Evolutionary conservation across 805 yeast genomes (phyloP).

Genomic region (Helenozyma baotianmanensis): DNA sequence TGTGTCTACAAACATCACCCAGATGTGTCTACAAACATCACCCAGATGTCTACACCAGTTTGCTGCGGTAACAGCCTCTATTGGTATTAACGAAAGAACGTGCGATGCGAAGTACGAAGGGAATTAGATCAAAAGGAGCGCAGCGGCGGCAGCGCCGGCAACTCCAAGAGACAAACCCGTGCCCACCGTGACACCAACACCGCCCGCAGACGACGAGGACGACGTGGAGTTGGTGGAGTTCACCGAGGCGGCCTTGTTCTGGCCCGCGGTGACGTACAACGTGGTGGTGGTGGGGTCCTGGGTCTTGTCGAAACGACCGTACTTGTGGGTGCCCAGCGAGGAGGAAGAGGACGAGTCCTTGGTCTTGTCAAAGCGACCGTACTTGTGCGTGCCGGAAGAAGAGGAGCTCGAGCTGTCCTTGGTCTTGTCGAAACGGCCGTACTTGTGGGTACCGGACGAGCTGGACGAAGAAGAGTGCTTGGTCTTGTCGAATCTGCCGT

Average conservation of each 20-base stretch:
- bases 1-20: too few relatives aligned
- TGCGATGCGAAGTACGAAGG: background rate
- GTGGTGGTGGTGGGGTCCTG: slow-evolving; percentile 35
- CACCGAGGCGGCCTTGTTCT: slow-evolving; percentile 14
- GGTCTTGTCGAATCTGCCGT: slow-evolving; percentile 54
- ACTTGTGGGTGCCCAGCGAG: slow-evolving; percentile 29
- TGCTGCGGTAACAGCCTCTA: too few relatives aligned
- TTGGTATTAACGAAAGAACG: background rate
- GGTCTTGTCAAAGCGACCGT: slow-evolving; percentile 35
- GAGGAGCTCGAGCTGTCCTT: slow-evolving; percentile 12
- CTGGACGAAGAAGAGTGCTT: slow-evolving; percentile 18
- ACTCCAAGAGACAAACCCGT: slow-evolving; percentile 25
- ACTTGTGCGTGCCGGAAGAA: slow-evolving; percentile 23
- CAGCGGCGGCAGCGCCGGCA: slow-evolving; percentile 47
- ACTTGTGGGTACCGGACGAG: slow-evolving; percentile 27
- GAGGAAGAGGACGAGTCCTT: slow-evolving; percentile 28
- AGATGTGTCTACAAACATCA: too few relatives aligned
- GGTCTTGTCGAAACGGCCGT: slow-evolving; percentile 18
- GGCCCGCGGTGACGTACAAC: slow-evolving; percentile 23
- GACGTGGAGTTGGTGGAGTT: slow-evolving; percentile 19
- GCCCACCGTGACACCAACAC: slow-evolving; percentile 15
- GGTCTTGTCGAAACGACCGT: slow-evolving; percentile 32
- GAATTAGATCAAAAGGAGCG: slow-evolving; percentile 35
- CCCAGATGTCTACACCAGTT: too few relatives aligned
- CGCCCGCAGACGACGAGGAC: slow-evolving; percentile 19